Evolutionary conservation across 2,329 filamentous ascomycete species (phyloP).

Genomic region (Sporothrix brasiliensis): DNA sequence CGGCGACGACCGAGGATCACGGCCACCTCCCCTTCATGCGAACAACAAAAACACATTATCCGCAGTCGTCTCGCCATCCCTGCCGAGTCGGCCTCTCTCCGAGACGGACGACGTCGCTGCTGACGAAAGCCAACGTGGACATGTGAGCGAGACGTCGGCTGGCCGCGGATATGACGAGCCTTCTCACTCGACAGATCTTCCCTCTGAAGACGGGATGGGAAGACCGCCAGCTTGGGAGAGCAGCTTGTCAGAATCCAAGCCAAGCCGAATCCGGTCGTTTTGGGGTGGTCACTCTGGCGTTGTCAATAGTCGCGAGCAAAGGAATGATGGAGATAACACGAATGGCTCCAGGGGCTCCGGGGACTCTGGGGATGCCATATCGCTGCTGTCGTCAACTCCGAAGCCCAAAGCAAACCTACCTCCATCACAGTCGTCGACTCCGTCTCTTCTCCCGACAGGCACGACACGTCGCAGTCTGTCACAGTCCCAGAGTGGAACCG

Average conservation of each 20-base stretch:
- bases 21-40: not conserved
- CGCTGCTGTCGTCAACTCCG: not conserved
- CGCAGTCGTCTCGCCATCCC: slow-evolving; percentile 1
- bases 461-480: slow-evolving; percentile 3
- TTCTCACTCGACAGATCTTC: not conserved
- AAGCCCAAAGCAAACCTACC: not conserved
- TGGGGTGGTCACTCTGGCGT: not conserved
- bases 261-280: slow-evolving; percentile 9
- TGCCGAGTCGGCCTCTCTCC: not conserved
- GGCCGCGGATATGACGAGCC: not conserved
- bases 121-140: not conserved
- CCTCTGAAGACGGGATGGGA: not conserved
- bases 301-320: not conserved
- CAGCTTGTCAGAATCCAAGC: not conserved
- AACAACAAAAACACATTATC: not conserved
- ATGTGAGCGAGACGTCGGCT: not conserved
- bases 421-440: not conserved
- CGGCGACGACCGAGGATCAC: not conserved
- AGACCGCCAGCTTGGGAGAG: not conserved
- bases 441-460: not conserved
- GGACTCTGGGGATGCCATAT: not conserved
- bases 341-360: not conserved
- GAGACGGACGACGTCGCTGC: not conserved
- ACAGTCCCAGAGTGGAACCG: slow-evolving; percentile 15
- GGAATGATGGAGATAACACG: not conserved